phyloP scores from a whole-genome alignment of 257 asterid species.

The Solanum chmielewskii region DNA sequence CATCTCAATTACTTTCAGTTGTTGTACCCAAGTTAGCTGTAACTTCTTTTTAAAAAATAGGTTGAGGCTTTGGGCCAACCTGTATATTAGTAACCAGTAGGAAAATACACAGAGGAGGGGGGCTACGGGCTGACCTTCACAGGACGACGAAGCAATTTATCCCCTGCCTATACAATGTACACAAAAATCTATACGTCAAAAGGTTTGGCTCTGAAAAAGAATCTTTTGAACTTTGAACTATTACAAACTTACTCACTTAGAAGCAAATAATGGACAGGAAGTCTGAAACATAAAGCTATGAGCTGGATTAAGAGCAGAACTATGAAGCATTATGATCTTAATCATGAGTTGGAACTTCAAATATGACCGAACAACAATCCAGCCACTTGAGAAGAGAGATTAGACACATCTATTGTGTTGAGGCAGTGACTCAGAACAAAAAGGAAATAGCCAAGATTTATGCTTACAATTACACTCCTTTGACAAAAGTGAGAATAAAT shows the following conservation, averaged over 20 bases:
- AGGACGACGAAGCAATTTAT: background rate
- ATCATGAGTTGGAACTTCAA: too few species aligned
- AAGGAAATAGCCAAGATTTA: background rate
- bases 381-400: too few species aligned
- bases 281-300: too few species aligned
- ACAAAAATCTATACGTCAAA: background rate
- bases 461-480: background rate
- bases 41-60: background rate
- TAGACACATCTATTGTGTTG: background rate
- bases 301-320: too few species aligned
- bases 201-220: background rate
- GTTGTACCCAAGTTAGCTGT: background rate
- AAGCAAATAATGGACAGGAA: too few species aligned
- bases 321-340: too few species aligned
- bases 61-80: background rate
- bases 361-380: too few species aligned
- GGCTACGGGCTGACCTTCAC: background rate
- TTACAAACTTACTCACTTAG: too few species aligned
- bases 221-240: too few species aligned
- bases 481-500: too few species aligned
- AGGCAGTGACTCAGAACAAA: background rate
- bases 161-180: background rate
- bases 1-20: background rate
- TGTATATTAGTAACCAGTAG: background rate
- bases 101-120: background rate